Evolutionary conservation across 192 early-diverging fungal genomes (phyloP).

Genomic region (Backusella psychrophila): DNA sequence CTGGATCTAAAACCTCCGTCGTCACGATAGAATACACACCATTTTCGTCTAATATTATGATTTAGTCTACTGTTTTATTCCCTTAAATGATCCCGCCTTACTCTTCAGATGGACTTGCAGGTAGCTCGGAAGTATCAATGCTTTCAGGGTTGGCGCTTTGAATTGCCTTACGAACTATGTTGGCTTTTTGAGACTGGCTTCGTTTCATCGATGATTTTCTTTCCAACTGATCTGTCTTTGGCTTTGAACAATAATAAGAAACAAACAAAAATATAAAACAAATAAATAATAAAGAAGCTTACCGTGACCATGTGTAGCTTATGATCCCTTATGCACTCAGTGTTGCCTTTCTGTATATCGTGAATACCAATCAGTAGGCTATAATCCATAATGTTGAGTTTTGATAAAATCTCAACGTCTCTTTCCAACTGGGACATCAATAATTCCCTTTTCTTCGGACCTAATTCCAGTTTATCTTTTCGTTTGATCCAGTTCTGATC

Average conservation of each 20-base stretch:
- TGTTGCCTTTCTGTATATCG: slow-evolving; percentile 84
- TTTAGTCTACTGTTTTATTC: not conserved
- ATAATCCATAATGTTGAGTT: slow-evolving; percentile 81
- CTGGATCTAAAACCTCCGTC: slow-evolving; percentile 19
- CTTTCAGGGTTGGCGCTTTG: slow-evolving; percentile 55
- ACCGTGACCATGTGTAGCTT: slow-evolving; percentile 16
- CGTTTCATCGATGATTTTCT: slow-evolving; percentile 41
- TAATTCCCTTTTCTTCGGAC: slow-evolving; percentile 74
- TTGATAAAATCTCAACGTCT: slow-evolving; percentile 70
- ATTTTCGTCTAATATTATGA: slow-evolving; percentile 1
- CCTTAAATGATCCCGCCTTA: not conserved
- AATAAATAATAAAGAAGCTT: slow-evolving; percentile 14
- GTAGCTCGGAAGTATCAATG: slow-evolving; percentile 60
- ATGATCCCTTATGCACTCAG: slow-evolving; percentile 75
- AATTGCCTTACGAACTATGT: slow-evolving; percentile 52
- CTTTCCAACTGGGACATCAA: slow-evolving; percentile 87
- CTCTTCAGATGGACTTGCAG: slow-evolving; percentile 47
- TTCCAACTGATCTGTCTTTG: slow-evolving; percentile 2
- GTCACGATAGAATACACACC: slow-evolving; percentile 18
- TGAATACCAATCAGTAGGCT: slow-evolving; percentile 94
- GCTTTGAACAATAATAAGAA: not conserved
- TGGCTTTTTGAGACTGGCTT: slow-evolving; percentile 52
- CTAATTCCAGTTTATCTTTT: slow-evolving; percentile 72
- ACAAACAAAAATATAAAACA: not conserved
- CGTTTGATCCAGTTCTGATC: slow-evolving; percentile 94